Percentiles rank a stretch among this genome's conserved stretches.
phyloP scores from a whole-genome alignment of 306 rosid species.

The Alnus rubra region DNA sequence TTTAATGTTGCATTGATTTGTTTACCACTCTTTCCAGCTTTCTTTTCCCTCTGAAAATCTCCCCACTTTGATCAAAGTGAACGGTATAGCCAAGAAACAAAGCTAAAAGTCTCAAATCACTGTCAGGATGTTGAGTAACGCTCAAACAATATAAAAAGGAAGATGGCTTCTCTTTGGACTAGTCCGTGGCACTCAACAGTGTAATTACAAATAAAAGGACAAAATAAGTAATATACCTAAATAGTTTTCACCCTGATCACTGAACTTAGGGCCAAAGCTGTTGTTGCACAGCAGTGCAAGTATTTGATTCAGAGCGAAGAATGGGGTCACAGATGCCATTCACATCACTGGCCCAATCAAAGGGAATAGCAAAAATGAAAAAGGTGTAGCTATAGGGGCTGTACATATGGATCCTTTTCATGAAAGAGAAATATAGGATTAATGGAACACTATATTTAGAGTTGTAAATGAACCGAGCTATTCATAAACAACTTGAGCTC shows the following conservation, averaged over 20 bases:
- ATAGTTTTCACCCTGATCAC: not conserved
- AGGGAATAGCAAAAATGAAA: not conserved
- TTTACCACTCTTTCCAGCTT: not conserved
- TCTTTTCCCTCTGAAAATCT: not conserved
- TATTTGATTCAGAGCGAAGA: not conserved
- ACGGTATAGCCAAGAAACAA: not conserved
- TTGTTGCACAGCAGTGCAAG: not conserved
- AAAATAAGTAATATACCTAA: not conserved
- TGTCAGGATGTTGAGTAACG: not conserved
- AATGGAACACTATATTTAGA: not conserved
- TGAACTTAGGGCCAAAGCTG: not conserved
- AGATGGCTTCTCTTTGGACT: not conserved
- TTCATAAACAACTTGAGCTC: too few species aligned
- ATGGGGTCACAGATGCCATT: not conserved
- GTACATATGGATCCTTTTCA: not conserved
- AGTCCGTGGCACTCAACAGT: not conserved
- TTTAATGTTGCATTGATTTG: not conserved
- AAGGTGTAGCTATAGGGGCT: not conserved
- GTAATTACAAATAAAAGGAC: not conserved
- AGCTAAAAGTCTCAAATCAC: not conserved
- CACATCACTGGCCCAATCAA: not conserved
- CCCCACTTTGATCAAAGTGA: not conserved
- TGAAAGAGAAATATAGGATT: too few species aligned
- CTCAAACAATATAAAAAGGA: not conserved
- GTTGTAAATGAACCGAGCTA: too few species aligned